Base-by-base conservation (phyloP, 805 yeast genomes). In the Hyphopichia homilentoma region DNA sequence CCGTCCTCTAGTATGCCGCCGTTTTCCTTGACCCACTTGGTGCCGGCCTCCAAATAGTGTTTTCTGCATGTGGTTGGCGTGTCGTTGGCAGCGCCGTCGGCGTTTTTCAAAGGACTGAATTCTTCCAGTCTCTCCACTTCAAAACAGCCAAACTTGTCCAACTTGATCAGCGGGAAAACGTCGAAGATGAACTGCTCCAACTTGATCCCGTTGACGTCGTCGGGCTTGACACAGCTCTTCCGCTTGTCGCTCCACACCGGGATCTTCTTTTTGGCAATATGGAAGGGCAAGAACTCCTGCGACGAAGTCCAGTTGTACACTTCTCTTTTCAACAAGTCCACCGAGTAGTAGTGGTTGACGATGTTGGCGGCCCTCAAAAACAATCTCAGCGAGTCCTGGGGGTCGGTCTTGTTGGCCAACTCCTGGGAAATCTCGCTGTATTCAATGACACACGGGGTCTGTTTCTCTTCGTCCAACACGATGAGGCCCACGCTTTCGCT, bases 151-250 rank as follows among this genome's bases (percentile, higher is more conserved):
- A 93, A 93, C 48, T 75, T 76, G 11, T 57, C 53, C 40, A 89
- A 53, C 8, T 75, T 72, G 21, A 93, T 81, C 19, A 79, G 73
- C 30, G 89, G 89, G 62, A 93, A 93, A 16, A 93, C 95, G 54
- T 93, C 99, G 64, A 93, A 93, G 36, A 93, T 95, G 50, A 93
- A 93, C 57, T 90, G 97, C 59, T 93, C 99, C 52, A 93, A 70
- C 57, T 93, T 93, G 52, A 90, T 80, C 26, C 97, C 98, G 57
- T 93, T 93, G 29, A 90, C 85, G 36, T 67, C 73, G 1, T 67
- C 45, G n/a, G 97, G 96, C 46, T 74, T 77, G 18, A 65, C 48
- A 24, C 62, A 53, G 31, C 65, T 54, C 19, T 77, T 77, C 0
- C 75, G 61, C 1, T 47, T 52, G 15, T 60, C 43, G 47, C 79